phyloP scores from a whole-genome alignment of 306 rosid species.

The Trifolium fragiferum region DNA sequence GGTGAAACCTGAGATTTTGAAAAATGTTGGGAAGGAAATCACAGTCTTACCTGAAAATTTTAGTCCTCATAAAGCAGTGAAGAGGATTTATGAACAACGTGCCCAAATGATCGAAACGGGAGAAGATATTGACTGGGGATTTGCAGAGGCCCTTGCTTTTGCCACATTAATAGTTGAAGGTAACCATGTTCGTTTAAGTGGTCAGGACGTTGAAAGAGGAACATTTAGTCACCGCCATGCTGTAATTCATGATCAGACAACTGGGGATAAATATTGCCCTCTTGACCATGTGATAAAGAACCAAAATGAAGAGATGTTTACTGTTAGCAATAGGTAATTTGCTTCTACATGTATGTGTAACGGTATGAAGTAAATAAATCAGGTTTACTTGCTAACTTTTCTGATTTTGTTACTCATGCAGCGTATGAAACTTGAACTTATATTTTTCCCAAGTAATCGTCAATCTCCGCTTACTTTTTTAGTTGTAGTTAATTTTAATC shows the following conservation, averaged over 20 bases:
- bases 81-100: slow-evolving; percentile 82
- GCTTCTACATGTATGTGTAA: not conserved
- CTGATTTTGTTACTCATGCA: not conserved
- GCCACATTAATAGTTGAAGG: slow-evolving; percentile 89
- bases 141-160: slow-evolving; percentile 94
- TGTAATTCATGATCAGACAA: slow-evolving; percentile 87
- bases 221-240: slow-evolving; percentile 97
- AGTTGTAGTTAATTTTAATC: not conserved
- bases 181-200: slow-evolving; percentile 87
- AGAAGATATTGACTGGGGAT: slow-evolving; percentile 94
- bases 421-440: slow-evolving; percentile 26
- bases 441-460: not conserved
- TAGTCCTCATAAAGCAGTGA: slow-evolving; percentile 85
- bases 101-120: slow-evolving; percentile 85
- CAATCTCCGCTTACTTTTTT: not conserved
- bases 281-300: slow-evolving; percentile 72
- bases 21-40: slow-evolving; percentile 82
- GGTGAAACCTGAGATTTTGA: slow-evolving; percentile 86
- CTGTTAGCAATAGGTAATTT: slow-evolving; percentile 91
- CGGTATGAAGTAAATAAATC: slow-evolving; percentile 5
- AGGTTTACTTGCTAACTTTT: not conserved
- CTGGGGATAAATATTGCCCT: slow-evolving; percentile 75
- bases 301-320: slow-evolving; percentile 90
- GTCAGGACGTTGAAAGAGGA: slow-evolving; percentile 97
- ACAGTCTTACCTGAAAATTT: slow-evolving; percentile 74